These are phyloP conservation scores for Nicotiana benthamiana DNA, from an alignment of 257 asterid species.

Conservation along the genomic window DNA sequence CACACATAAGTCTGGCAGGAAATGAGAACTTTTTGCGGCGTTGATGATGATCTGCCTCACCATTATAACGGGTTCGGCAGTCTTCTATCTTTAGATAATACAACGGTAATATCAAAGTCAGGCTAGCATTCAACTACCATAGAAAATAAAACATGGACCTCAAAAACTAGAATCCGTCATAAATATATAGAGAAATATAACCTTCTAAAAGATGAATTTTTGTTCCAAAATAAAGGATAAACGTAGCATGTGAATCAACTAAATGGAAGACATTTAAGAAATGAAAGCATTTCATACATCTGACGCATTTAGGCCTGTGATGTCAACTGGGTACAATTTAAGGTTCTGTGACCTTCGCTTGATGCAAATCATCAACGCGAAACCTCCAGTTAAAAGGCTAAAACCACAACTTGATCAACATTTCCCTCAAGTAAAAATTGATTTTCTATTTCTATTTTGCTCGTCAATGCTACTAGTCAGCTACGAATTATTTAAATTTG, in stretches of 20 bases:
- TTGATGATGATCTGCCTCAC: constrained; percentile 97
- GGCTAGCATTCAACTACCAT: neutral
- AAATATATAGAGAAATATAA: neutral
- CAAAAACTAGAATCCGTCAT: neutral
- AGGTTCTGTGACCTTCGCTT: neutral
- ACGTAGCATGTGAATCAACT: neutral
- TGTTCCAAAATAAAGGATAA: neutral
- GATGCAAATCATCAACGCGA: neutral
- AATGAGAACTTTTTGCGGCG: constrained; percentile 85
- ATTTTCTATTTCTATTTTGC: neutral
- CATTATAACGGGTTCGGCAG: constrained; percentile 91
- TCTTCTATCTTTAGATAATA: constrained; percentile 66
- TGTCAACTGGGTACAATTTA: neutral
- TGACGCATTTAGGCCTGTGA: neutral
- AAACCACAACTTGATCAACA: neutral
- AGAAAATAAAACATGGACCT: neutral
- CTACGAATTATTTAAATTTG: neutral
- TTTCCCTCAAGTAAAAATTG: neutral
- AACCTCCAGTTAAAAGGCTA: neutral
- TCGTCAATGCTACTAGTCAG: neutral
- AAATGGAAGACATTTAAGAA: neutral
- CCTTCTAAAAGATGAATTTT: neutral
- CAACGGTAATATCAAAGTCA: neutral
- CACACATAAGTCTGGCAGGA: constrained; percentile 95
- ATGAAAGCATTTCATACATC: neutral